phyloP scores from a whole-genome alignment of 495 filamentous ascomycete genomes.

The Sordaria brevicollis region DNA sequence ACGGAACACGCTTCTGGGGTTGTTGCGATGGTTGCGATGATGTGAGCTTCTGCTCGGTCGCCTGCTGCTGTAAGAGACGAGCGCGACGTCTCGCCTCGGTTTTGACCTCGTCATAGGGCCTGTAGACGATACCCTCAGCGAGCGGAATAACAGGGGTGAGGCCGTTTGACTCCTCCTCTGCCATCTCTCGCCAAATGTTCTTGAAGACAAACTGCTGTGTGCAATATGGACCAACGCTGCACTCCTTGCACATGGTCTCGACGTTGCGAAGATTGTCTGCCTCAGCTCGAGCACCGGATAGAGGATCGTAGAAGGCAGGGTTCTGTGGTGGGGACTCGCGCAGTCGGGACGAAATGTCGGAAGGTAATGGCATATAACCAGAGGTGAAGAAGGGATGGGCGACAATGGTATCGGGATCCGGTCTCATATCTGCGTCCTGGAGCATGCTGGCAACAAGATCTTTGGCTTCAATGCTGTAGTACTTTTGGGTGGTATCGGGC shows the following conservation, averaged over 20 bases:
- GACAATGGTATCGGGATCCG: slow-evolving; percentile 71
- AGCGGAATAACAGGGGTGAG: slow-evolving; percentile 61
- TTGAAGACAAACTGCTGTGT: slow-evolving; percentile 34
- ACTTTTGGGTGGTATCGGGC: slow-evolving; percentile 35
- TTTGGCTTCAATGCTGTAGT: slow-evolving; percentile 55
- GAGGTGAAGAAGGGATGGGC: slow-evolving; percentile 71
- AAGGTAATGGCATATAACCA: slow-evolving; percentile 43
- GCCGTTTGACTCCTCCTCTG: slow-evolving; percentile 58
- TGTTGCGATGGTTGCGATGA: background rate
- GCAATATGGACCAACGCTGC: slow-evolving; percentile 41
- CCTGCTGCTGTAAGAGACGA: slow-evolving; percentile 15
- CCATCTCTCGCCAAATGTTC: slow-evolving; percentile 57
- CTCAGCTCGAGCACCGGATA: slow-evolving; percentile 6
- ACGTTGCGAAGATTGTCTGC: slow-evolving; percentile 26
- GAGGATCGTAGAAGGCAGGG: slow-evolving; percentile 29
- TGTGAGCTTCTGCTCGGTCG: background rate
- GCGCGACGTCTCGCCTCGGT: slow-evolving; percentile 24
- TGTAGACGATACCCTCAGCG: slow-evolving; percentile 57
- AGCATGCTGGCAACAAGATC: slow-evolving; percentile 67
- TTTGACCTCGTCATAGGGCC: slow-evolving; percentile 37
- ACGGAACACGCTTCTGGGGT: background rate
- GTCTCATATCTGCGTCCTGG: slow-evolving; percentile 60
- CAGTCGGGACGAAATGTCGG: slow-evolving; percentile 40
- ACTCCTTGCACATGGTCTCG: slow-evolving; percentile 32
- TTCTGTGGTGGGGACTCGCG: slow-evolving; percentile 38